These are phyloP conservation scores for Euphorbia corollata DNA, from an alignment of 441 rosid species.

Conservation along the genomic window DNA sequence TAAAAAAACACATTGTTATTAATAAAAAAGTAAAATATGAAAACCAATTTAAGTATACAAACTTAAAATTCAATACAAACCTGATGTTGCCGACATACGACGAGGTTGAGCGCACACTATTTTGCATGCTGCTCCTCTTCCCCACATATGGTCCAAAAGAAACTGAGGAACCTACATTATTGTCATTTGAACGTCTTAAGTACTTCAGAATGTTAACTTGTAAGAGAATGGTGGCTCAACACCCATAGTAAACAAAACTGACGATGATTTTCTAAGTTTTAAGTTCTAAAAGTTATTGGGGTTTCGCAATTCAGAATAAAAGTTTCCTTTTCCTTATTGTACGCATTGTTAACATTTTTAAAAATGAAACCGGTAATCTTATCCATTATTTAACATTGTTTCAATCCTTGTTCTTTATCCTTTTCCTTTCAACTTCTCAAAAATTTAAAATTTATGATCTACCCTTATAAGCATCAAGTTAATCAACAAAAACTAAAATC, in stretches of 20 bases:
- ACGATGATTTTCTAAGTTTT: background rate
- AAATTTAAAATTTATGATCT: background rate
- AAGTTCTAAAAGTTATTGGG: background rate
- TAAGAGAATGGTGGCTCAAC: background rate
- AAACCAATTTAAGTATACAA: background rate
- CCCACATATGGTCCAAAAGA: constrained; percentile 80
- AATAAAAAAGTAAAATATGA: background rate
- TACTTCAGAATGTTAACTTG: background rate
- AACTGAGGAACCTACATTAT: constrained; percentile 76
- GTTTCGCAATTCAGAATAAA: background rate
- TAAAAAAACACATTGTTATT: background rate
- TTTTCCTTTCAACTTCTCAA: background rate
- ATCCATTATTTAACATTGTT: background rate
- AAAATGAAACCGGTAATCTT: background rate
- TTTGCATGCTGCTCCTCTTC: constrained; percentile 65
- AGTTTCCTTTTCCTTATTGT: background rate
- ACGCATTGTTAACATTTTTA: background rate
- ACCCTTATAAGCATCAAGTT: background rate
- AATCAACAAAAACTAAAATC: background rate
- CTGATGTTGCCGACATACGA: constrained; percentile 93
- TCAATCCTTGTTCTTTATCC: background rate
- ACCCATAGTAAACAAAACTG: background rate
- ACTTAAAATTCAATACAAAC: constrained; percentile 30
- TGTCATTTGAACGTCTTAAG: background rate
- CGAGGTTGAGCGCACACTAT: constrained; percentile 97